Conservation (phyloP, 2,329 filamentous ascomycete genomes). For the Hypoxylon sp. region DNA sequence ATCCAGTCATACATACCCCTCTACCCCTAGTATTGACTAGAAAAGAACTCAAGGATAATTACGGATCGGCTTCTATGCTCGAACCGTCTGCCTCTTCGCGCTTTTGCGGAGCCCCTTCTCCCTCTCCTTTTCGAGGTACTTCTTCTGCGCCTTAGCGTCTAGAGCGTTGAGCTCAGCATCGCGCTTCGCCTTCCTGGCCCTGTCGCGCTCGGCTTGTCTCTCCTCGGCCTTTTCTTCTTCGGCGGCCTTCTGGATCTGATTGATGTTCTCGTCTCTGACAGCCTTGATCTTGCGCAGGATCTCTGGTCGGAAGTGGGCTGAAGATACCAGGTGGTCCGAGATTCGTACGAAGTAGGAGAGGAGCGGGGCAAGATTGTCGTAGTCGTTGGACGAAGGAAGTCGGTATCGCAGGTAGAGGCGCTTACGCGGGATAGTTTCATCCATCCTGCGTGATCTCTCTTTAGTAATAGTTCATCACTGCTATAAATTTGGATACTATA, state of each 20-base stretch:
- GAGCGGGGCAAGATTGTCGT: conserved; percentile 77
- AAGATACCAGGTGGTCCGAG: conserved; percentile 83
- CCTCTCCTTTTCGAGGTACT: conserved; percentile 84
- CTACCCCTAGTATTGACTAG: conserved; percentile 6
- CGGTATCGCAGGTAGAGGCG: conserved; percentile 85
- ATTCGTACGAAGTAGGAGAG: conserved; percentile 87
- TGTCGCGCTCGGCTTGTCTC: conserved; percentile 69
- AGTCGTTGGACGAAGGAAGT: conserved; percentile 74
- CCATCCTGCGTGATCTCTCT: conserved; percentile 73
- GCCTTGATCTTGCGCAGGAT: conserved; percentile 86
- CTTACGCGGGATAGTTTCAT: conserved; percentile 88
- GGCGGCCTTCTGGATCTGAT: conserved; percentile 82
- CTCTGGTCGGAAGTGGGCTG: conserved; percentile 90
- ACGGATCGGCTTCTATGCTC: conserved; percentile 57
- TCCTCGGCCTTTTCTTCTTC: conserved; percentile 78
- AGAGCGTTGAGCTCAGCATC: conserved; percentile 84
- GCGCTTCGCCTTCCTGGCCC: conserved; percentile 88
- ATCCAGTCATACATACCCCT: not conserved
- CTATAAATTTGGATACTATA: not conserved
- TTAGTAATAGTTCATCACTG: conserved; percentile 14
- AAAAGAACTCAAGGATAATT: not conserved
- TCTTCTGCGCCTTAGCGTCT: conserved; percentile 87
- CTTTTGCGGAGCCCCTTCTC: conserved; percentile 77
- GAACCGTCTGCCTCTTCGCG: conserved; percentile 69
- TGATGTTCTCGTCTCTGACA: conserved; percentile 84